Evolutionary conservation across 169 alveolate species (phyloP), one percentile per base, ranked within the genome.

Genomic region (Plasmodium falciparum): DNA sequence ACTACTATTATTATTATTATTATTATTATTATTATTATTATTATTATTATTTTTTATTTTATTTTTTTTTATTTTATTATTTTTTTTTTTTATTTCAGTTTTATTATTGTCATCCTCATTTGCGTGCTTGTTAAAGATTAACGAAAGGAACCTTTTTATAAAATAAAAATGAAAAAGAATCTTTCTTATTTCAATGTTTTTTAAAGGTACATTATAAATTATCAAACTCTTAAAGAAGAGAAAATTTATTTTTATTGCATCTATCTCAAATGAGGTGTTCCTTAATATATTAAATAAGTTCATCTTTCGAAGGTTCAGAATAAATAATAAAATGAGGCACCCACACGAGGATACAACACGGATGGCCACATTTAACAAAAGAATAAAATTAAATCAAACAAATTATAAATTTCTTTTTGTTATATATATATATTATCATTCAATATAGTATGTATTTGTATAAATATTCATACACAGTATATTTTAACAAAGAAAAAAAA

Each of bases 181-280:
- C 29, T 78, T 67, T 66, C 63, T 63, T 58, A 78, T 56, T 15
- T 49, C 50, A 15, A 78, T 45, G 5, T 59, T 78, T 78, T 78
- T 78, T 56, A 78, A 5, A 50, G 89, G 89, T 4, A 78, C 24
- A 43, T 78, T 78, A 50, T 47, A 50, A 24, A 78, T 49, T 7
- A 78, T 43, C 2, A 78, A 43, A 66, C 63, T 50, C 72, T 39
- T 49, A 63, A 78, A 12, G 15, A 49, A 78, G 13, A 78, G 9
- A 49, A 78, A 33, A 20, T 61, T 29, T 22, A 78, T 58, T 17
- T 13, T 65, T 15, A 43, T 61, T 59, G 43, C 47, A 47, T 78
- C 71, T 43, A 78, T 7, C 43, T 29, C 47, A 58, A 78, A 50
- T 71, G 65, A 65, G n/a, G 78, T 78, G 24, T 78, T 29, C 22